phyloP scores from a whole-genome alignment of 2,329 filamentous ascomycete species.

The Arachnomyces sp. region DNA sequence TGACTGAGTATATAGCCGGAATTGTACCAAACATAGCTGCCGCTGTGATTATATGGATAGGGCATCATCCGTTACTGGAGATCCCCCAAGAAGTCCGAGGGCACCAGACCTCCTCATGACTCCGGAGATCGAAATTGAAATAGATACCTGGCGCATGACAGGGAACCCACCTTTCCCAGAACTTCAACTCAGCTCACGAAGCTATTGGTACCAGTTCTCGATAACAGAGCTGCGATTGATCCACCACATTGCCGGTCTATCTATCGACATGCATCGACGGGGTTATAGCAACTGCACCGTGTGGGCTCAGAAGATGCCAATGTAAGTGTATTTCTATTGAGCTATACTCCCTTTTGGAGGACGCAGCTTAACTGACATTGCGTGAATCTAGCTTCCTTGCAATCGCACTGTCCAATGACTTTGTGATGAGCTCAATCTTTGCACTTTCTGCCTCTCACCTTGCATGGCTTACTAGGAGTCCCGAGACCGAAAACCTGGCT shows the following conservation, averaged over 20 bases:
- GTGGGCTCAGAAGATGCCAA: slow-evolving; percentile 88
- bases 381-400: slow-evolving; percentile 60
- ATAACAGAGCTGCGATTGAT: slow-evolving; percentile 78
- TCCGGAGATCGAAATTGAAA: slow-evolving; percentile 70
- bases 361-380: slow-evolving; percentile 22
- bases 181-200: slow-evolving; percentile 66
- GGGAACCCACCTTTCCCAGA: slow-evolving; percentile 80
- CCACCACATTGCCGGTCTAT: slow-evolving; percentile 81
- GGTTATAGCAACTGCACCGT: slow-evolving; percentile 78
- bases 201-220: slow-evolving; percentile 64
- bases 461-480: slow-evolving; percentile 78
- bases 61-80: slow-evolving; percentile 51
- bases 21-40: slow-evolving; percentile 98
- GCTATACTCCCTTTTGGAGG: slow-evolving; percentile 11
- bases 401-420: slow-evolving; percentile 71
- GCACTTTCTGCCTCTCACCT: slow-evolving; percentile 94
- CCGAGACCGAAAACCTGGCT: slow-evolving; percentile 76
- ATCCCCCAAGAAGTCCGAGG: slow-evolving; percentile 44
- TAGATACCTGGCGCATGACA: slow-evolving; percentile 76
- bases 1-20: slow-evolving; percentile 56
- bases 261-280: slow-evolving; percentile 69
- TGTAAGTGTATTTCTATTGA: slow-evolving; percentile 52
- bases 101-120: slow-evolving; percentile 70
- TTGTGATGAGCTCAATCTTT: slow-evolving; percentile 89
- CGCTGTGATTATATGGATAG: slow-evolving; percentile 96